A percentile compares a stretch with the other conserved stretches of the same genome.
Conservation (phyloP, 1,284 basidiomycete genomes). For the Cerioporus squamosus region DNA sequence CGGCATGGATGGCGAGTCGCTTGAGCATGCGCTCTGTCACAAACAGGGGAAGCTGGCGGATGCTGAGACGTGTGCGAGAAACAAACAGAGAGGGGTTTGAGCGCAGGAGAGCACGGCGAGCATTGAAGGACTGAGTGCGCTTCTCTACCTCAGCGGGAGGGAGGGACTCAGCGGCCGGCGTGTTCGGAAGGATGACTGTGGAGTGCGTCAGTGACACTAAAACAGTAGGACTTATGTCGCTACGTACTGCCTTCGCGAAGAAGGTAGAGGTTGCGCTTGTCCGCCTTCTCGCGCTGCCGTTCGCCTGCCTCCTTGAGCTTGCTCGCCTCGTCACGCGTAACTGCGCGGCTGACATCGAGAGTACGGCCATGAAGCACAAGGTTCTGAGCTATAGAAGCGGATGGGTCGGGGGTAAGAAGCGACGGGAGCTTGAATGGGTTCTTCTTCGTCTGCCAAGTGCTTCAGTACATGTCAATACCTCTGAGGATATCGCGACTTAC, state of each 20-base stretch:
- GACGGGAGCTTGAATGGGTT: slow-evolving; percentile 89
- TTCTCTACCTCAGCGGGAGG: slow-evolving; percentile 80
- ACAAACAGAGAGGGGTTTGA: slow-evolving; percentile 95
- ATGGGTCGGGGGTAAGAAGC: slow-evolving; percentile 94
- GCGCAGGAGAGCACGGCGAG: slow-evolving; percentile 79
- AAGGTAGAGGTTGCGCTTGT: slow-evolving; percentile 96
- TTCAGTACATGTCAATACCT: neutral
- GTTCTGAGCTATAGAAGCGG: slow-evolving; percentile 80
- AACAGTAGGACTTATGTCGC: neutral
- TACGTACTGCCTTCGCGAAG: slow-evolving; percentile 90
- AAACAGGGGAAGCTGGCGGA: slow-evolving; percentile 92
- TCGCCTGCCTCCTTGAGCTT: slow-evolving; percentile 89
- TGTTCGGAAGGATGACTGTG: slow-evolving; percentile 86
- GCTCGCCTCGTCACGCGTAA: slow-evolving; percentile 87
- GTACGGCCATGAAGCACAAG: slow-evolving; percentile 94
- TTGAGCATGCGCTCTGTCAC: slow-evolving; percentile 91
- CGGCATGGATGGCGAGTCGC: slow-evolving; percentile 83
- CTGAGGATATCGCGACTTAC: slow-evolving; percentile 29
- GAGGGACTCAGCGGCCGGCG: slow-evolving; percentile 75
- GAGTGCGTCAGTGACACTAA: neutral
- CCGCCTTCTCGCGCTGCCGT: slow-evolving; percentile 84
- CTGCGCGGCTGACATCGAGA: slow-evolving; percentile 88
- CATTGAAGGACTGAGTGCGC: slow-evolving; percentile 82
- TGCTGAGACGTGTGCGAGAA: slow-evolving; percentile 90
- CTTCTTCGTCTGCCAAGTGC: slow-evolving; percentile 52